Evolutionary conservation across 768 basidiomycete genomes (phyloP), one percentile per base, ranked within the genome.

Genomic region (Xerocomellus amylosporus): DNA sequence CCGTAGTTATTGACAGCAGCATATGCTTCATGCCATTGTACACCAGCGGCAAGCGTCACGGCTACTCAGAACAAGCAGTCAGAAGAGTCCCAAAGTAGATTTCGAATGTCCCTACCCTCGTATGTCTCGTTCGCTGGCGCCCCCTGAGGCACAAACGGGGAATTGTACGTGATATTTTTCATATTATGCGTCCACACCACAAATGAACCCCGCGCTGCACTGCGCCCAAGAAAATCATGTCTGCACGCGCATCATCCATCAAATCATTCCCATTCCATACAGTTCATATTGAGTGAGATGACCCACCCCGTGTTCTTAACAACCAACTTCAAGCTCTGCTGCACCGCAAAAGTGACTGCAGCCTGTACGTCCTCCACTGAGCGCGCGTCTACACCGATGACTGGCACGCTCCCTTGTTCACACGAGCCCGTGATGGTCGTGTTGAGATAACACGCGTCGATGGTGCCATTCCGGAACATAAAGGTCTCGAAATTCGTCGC

Each of bases 1-100:
- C 68, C 70, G n/a, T 76, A 60, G 5, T 66, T 56, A n/a, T 76
- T 63, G 8, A 70, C 75, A 7, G 73, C 72, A 2, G 62, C 64
- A 53, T 81, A 82, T 0, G 75, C 75, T 49, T 78, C 76, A 17
- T 64, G 51, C 78, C 78, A 80, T 58, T 80, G 77, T 4, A 80
- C 77, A 0, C 79, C 81, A 46, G 79, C 73, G 2, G 72, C 75
- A 8, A 73, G 50, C 1, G 67, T 70, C 19, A 72, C 52, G n/a
- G 63, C 71, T 68, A 26, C 4, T 6, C n/a, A 46, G 3, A 36
- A 74, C 42, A 17, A 59, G 66, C 65, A 26, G 6, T 55, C 9
- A 50, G 44, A 17, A 14, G 42, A 1, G 5, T 8, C 2, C 14
- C 4, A n/a, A 20, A 9, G n/a, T 8, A 31, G 9, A 47, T 5